Conservation (phyloP, 2,329 filamentous ascomycete genomes). For the Fusarium sp. region DNA sequence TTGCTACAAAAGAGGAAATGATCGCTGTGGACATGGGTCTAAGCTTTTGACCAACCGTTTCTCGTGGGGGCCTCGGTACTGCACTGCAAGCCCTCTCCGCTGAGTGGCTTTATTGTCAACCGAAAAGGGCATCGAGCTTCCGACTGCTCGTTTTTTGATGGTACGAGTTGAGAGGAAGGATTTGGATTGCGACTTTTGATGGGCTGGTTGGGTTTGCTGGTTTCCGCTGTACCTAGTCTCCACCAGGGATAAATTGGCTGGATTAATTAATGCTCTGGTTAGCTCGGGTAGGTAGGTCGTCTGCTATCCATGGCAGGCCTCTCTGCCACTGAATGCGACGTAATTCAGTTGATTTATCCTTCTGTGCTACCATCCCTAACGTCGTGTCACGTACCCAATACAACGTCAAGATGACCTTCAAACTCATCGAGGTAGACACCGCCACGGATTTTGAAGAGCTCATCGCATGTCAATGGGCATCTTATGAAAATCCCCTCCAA, state of each 20-base stretch:
- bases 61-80: not conserved
- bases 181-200: not conserved
- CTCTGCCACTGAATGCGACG: not conserved
- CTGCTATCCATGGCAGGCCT: not conserved
- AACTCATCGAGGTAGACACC: conserved; percentile 24
- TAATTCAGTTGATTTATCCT: not conserved
- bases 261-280: not conserved
- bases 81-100: not conserved
- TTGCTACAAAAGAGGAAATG: not conserved
- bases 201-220: not conserved
- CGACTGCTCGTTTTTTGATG: not conserved
- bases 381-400: not conserved
- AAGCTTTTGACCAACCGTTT: not conserved
- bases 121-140: not conserved
- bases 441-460: conserved; percentile 27
- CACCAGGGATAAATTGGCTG: not conserved
- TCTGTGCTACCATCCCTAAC: not conserved
- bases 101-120: not conserved
- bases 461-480: conserved; percentile 32
- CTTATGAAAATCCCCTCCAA: conserved; percentile 27
- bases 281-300: not conserved
- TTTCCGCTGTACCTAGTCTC: not conserved
- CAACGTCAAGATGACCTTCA: conserved; percentile 22
- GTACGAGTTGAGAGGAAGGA: not conserved
- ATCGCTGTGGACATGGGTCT: not conserved